Evolutionary conservation across 352 stramenopile species (phyloP).

Genomic region (Phytopythium sindhum): DNA sequence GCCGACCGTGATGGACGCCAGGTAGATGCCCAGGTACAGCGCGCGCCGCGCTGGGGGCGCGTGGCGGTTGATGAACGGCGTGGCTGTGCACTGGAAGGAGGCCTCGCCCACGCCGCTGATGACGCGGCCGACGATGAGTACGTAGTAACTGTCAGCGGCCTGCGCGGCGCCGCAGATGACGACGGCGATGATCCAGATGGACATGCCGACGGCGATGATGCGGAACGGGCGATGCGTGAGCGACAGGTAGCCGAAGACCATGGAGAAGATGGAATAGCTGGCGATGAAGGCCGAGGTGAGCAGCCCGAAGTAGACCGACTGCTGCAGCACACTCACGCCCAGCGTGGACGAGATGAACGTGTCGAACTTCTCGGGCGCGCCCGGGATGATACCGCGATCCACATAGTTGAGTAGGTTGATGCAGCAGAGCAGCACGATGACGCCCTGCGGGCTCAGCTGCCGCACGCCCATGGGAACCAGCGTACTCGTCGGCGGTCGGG

Average conservation of each 20-base stretch:
- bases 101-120: conserved; percentile 90
- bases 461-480: conserved; percentile 3
- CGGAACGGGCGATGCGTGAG: conserved; percentile 87
- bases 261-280: conserved; percentile 89
- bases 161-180: conserved; percentile 84
- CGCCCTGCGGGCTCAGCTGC: conserved; percentile 43
- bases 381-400: conserved; percentile 94
- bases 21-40: conserved; percentile 91
- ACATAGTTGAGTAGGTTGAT: conserved; percentile 95
- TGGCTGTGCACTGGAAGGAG: conserved; percentile 91
- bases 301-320: conserved; percentile 84
- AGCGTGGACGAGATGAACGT: conserved; percentile 88
- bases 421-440: conserved; percentile 82
- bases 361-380: conserved; percentile 90
- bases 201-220: conserved; percentile 87
- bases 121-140: conserved; percentile 86
- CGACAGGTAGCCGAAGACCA: conserved; percentile 90
- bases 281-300: conserved; percentile 94
- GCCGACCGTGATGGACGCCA: conserved; percentile 90
- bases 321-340: conserved; percentile 46
- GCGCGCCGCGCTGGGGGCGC: conserved; percentile 64
- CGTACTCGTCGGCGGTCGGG: neutral
- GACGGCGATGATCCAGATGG: conserved; percentile 88
- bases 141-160: conserved; percentile 76
- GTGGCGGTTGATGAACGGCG: conserved; percentile 91